Base-by-base conservation (phyloP, 306 rosid species). In the Argentina anserina region DNA sequence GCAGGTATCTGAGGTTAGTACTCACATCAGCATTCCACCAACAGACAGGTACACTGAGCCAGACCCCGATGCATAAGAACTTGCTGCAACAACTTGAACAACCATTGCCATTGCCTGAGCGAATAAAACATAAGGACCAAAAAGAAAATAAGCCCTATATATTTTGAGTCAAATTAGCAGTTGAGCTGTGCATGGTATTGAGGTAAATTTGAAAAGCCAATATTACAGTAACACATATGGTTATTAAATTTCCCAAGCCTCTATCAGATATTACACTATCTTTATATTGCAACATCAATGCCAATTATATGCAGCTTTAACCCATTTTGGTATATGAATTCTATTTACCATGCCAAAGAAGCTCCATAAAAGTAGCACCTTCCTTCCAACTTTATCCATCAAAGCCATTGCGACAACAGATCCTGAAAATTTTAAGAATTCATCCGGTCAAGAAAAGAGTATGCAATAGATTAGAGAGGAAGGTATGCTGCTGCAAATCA, bases 341-440 rank as follows among this genome's bases (percentile, higher is more conserved):
- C 58, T 42, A 72, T 46, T 86, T 93, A 94, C 98, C 98, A 94
- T 94, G 85, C 98, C 97, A 45, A 85, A 80, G 80, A 94, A 94
- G 86, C 97, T 94, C 96, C 98, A 85, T 39, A 91, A 81, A 42
- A 94, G 96, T 58, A 94, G 90, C 75, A 83, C 81, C 86, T 89
- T 94, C 79, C 98, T 86, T 79, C 98, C 98, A 62, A 94, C 86
- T 82, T 83, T 90, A 81, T 94, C 98, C 98, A 94, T 94, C 90
- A 94, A 91, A 73, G 67, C 52, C 90, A 86, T 89, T 0, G 98
- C 96, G 72, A 91, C 65, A 53, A 89, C 65, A 61, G 98, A 91
- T 79, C 98, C 98, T 94, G 86, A 73, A 70, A 59, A 80, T 67
- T 20, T 72, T 12, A 62, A 64, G 72, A 58, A 61, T 53, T 2